Conservation (phyloP, 371 early-diverging fungal species). For the Mucor ambiguus region DNA sequence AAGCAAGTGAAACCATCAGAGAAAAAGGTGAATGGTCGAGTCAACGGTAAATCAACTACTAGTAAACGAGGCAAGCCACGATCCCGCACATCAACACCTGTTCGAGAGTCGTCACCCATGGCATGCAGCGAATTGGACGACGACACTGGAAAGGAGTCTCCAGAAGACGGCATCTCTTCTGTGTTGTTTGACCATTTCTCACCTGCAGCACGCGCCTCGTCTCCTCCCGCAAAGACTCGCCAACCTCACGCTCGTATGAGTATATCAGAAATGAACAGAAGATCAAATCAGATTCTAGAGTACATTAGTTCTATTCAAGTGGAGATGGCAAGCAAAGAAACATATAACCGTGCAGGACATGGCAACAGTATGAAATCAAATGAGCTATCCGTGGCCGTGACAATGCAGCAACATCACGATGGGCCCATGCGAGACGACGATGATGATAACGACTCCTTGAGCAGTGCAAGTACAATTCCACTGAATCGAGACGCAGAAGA, state of each 20-base stretch:
- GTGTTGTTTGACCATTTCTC: conserved; percentile 31
- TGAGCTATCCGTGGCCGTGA: background rate
- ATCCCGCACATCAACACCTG: conserved; percentile 38
- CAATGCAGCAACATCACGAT: background rate
- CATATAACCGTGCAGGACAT: background rate
- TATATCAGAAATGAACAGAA: conserved; percentile 60
- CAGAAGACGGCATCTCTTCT: conserved; percentile 12
- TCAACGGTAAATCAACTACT: background rate
- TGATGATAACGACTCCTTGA: conserved; percentile 24
- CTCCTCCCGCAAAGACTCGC: conserved; percentile 50
- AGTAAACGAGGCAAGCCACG: conserved; percentile 23
- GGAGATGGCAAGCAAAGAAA: conserved; percentile 46
- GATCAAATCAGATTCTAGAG: conserved; percentile 61
- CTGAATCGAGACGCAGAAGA: conserved; percentile 15
- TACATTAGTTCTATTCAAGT: conserved; percentile 60
- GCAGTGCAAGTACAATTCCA: conserved; percentile 36
- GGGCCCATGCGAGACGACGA: conserved; percentile 4
- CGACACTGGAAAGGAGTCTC: conserved; percentile 5
- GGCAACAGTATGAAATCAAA: background rate
- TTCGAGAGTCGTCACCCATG: conserved; percentile 20
- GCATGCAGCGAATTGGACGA: background rate
- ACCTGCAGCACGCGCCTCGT: conserved; percentile 24
- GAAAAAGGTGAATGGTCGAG: background rate
- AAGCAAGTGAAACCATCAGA: background rate
- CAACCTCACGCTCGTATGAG: conserved; percentile 51